These are phyloP conservation scores for Xylaria longipes DNA, from an alignment of 495 filamentous ascomycete species.

Conservation along the genomic window DNA sequence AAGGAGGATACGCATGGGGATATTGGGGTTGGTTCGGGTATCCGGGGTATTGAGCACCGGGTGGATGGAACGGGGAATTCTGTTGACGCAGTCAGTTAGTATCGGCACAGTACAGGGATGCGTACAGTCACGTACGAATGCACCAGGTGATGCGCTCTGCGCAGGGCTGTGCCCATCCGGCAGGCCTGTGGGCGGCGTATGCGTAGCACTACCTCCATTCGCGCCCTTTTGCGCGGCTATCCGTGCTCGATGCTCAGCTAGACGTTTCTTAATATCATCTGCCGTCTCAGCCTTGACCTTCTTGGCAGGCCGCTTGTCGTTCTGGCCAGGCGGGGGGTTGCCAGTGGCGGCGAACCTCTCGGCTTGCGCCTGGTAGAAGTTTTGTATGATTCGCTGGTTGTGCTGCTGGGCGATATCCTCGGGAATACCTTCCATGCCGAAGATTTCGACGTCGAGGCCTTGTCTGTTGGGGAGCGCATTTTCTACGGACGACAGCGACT, in stretches of 20 bases:
- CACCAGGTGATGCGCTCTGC: slow-evolving; percentile 59
- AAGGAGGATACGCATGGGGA: slow-evolving; percentile 46
- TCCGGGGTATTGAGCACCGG: slow-evolving; percentile 43
- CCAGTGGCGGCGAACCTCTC: slow-evolving; percentile 83
- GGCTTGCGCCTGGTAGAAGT: slow-evolving; percentile 83
- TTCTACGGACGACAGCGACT: slow-evolving; percentile 81
- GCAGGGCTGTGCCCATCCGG: slow-evolving; percentile 60
- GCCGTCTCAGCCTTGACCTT: slow-evolving; percentile 79
- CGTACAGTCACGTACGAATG: slow-evolving; percentile 56
- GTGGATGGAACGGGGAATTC: slow-evolving; percentile 52
- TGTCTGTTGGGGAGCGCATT: slow-evolving; percentile 87
- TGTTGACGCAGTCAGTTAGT: slow-evolving; percentile 30
- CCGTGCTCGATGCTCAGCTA: slow-evolving; percentile 81
- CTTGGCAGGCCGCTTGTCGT: slow-evolving; percentile 65
- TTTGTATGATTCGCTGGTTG: slow-evolving; percentile 79
- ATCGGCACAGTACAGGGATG: not conserved
- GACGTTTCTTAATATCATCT: slow-evolving; percentile 79
- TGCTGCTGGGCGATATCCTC: slow-evolving; percentile 82
- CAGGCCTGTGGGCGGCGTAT: slow-evolving; percentile 62
- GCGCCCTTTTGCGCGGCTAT: slow-evolving; percentile 63
- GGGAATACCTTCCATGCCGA: slow-evolving; percentile 97
- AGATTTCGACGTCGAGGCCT: slow-evolving; percentile 90
- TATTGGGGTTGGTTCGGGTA: slow-evolving; percentile 46
- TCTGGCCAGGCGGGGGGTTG: slow-evolving; percentile 72
- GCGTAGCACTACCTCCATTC: slow-evolving; percentile 64